Evolutionary conservation across 2,329 filamentous ascomycete genomes (phyloP).

Genomic region (Ophiostoma piceae): DNA sequence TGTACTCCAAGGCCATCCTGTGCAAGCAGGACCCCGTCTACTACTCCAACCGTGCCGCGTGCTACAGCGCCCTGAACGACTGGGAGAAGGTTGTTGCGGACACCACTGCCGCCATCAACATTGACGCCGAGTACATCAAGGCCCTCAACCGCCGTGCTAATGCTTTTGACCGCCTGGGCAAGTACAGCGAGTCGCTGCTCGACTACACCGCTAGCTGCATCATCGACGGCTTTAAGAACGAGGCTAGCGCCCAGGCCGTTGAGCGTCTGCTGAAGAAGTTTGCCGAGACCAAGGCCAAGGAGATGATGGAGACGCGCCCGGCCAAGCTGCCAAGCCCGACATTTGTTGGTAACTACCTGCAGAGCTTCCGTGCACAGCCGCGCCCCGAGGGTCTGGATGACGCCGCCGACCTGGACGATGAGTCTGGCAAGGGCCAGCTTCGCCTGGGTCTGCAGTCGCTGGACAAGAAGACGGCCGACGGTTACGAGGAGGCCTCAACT

Average conservation of each 20-base stretch:
- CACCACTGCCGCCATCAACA: conserved; percentile 86
- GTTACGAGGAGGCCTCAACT: conserved; percentile 80
- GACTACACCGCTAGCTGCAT: conserved; percentile 99
- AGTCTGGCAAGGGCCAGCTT: conserved; percentile 77
- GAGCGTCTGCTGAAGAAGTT: conserved; percentile 95
- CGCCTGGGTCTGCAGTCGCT: conserved; percentile 77
- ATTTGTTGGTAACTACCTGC: conserved; percentile 97
- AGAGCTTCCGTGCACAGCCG: conserved; percentile 86
- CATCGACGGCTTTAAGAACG: conserved; percentile 94
- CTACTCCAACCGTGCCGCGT: conserved; percentile 97
- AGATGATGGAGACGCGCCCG: conserved; percentile 76
- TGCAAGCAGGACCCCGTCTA: conserved; percentile 98
- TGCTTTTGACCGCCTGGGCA: conserved; percentile 88
- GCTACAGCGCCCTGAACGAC: conserved; percentile 86
- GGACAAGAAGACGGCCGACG: conserved; percentile 79
- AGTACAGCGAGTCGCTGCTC: conserved; percentile 88
- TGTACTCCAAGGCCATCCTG: conserved; percentile 92
- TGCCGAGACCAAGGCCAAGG: conserved; percentile 87
- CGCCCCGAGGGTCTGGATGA: conserved; percentile 80
- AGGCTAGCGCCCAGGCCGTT: conserved; percentile 79
- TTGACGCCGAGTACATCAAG: conserved; percentile 96
- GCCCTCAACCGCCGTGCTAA: conserved; percentile 93
- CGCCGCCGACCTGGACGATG: conserved; percentile 67
- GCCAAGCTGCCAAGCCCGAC: conserved; percentile 91
- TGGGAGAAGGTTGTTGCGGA: conserved; percentile 98